Conservation (phyloP, 75 land plant genomes). For the Selaginella moellendorffii region DNA sequence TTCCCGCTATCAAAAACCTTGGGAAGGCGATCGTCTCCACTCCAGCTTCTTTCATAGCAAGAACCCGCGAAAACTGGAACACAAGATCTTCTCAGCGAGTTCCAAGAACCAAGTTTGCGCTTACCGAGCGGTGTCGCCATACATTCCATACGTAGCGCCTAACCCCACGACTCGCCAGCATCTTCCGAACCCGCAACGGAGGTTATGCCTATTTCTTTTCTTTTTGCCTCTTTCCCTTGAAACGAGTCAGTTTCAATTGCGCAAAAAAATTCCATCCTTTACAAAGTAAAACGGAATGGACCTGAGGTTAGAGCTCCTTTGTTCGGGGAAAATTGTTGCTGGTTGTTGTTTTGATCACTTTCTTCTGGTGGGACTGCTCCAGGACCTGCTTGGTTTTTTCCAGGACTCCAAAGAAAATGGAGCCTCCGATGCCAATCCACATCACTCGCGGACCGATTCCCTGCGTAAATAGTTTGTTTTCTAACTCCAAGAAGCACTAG, state of each 20-base stretch:
- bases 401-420: conserved; percentile 89
- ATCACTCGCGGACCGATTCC: conserved; percentile 90
- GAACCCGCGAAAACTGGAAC: no score
- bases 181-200: no score
- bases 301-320: background rate
- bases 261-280: no score
- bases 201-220: no score
- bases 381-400: conserved; percentile 75
- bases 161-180: no score
- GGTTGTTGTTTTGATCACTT: background rate
- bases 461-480: conserved; percentile 22
- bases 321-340: background rate
- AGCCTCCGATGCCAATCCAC: conserved; percentile 99
- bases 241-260: no score
- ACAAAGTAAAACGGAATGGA: no score
- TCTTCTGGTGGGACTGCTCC: conserved; percentile 3
- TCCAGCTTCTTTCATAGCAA: background rate
- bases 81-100: no score
- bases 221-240: no score
- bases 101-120: no score
- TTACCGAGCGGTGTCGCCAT: no score
- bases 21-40: background rate
- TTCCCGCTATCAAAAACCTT: background rate
- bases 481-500: background rate
- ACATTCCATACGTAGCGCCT: no score